Evolutionary conservation across 495 filamentous ascomycete species (phyloP).

Genomic region (Astrothelium subdiscretum): DNA sequence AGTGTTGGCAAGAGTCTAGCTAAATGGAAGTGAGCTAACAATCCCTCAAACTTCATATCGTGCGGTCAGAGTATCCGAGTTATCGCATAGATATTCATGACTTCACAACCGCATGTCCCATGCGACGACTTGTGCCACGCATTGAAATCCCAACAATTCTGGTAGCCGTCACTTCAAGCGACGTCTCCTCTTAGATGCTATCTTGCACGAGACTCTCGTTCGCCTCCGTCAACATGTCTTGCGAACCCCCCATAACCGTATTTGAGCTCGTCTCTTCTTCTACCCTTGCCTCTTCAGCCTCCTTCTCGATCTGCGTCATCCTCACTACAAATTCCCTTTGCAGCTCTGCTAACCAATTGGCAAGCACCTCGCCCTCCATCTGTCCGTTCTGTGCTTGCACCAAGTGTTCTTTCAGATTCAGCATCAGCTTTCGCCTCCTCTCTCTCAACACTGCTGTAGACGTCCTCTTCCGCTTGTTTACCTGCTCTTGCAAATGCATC

Average conservation of each 20-base stretch:
- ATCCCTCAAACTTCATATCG: no score
- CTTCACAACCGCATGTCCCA: no score
- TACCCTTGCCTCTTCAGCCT: constrained; percentile 12
- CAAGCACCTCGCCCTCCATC: constrained; percentile 54
- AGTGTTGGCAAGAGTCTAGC: no score
- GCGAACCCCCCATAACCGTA: background rate
- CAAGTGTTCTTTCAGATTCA: constrained; percentile 66
- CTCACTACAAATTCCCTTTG: constrained; percentile 64
- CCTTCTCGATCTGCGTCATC: constrained; percentile 53
- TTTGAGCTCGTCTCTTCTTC: background rate
- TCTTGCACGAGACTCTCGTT: background rate
- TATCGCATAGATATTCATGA: no score
- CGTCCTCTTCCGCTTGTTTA: constrained; percentile 42
- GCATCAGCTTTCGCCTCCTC: constrained; percentile 56
- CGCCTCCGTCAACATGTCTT: background rate
- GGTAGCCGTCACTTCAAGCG: background rate
- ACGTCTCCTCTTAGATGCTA: background rate
- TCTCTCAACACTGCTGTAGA: constrained; percentile 45
- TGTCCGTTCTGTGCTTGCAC: constrained; percentile 53
- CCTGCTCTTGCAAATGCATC: constrained; percentile 41
- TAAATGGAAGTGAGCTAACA: no score
- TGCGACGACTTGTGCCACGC: no score
- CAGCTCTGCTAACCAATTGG: constrained; percentile 53
- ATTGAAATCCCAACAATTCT: background rate
- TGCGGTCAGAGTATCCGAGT: no score